Conservation (phyloP, 1,284 basidiomycete species). For the Cryptococcus sp. region DNA sequence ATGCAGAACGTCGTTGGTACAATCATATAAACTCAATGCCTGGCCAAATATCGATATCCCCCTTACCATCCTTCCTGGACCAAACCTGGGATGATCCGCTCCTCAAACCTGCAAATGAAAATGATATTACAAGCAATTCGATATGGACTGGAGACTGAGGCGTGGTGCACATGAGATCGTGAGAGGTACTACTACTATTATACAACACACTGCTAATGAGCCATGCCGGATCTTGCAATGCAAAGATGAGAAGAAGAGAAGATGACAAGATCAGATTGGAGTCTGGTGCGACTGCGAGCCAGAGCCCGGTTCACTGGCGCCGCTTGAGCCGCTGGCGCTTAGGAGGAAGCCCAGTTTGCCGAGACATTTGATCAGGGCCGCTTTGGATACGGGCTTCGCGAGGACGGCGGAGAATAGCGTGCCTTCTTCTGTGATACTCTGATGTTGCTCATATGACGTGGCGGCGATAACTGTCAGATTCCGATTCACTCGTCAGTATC, state of each 20-base stretch:
- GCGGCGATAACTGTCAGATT: conserved; percentile 59
- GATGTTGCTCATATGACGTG: conserved; percentile 50
- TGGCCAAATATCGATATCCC: too few species aligned
- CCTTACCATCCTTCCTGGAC: too few species aligned
- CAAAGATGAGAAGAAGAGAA: neutral
- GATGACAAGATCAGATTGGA: neutral
- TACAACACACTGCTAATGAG: too few species aligned
- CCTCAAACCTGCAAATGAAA: too few species aligned
- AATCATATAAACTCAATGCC: too few species aligned
- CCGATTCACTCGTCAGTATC: neutral
- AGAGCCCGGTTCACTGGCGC: neutral
- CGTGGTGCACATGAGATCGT: too few species aligned
- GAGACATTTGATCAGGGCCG: conserved; percentile 74
- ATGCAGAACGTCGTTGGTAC: too few species aligned
- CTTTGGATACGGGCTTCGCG: conserved; percentile 83
- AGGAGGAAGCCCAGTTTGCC: conserved; percentile 74
- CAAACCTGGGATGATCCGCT: too few species aligned
- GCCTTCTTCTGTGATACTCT: conserved; percentile 73
- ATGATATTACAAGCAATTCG: too few species aligned
- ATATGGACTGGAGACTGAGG: too few species aligned
- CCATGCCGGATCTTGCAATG: neutral
- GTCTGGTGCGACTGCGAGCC: neutral
- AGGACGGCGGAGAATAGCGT: conserved; percentile 83
- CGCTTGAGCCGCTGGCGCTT: conserved; percentile 5
- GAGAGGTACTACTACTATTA: too few species aligned